Base-by-base conservation (phyloP, 108 stramenopile genomes). In the Nitzschia palea region DNA sequence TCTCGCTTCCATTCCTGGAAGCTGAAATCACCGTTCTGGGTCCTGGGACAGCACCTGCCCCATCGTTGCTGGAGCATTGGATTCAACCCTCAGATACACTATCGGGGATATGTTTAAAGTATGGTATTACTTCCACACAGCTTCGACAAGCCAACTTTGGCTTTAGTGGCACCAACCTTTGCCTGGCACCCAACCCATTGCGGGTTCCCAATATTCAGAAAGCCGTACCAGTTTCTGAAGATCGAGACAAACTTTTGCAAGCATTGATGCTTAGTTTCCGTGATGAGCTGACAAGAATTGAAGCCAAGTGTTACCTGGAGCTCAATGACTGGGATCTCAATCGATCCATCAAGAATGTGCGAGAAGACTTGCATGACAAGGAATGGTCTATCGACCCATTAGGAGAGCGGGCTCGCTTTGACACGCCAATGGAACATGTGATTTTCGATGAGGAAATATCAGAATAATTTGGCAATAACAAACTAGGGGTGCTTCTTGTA, bases 41-140 rank as follows among this genome's bases (percentile, higher is more conserved):
- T 48, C n/a, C 8, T 18, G 17, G 4, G 9, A 23, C 17, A 5
- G 48, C 20, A 50, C 17, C 20, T 9, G 15, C 48, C 8, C 54
- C 54, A 26, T 23, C 8, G 4, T 29, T 42, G 27, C 55, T 40
- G 0, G 64, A 81, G 44, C 87, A 88, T 55, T 37, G 68, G 22
- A 70, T 84, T 25, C 44, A 60, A 20, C 53, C 70, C 2, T 59
- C 79, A 2, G 89, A 90, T 48, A 90, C 89, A 0, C 79, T 90
- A 53, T 52, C 67, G 34, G 89, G 89, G 4, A 55, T 90, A 17
- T 87, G 86, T 53, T 51, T 90, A 0, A 23, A 65, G n/a, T 90
- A 90, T 44, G 76, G 73, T 51, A 52, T 87, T 9, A 76, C 80
- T 25, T 60, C 89, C n/a, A 50, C 59, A 2, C 68, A 83, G 59